Percentiles rank a stretch among this genome's conserved stretches.
phyloP scores from a whole-genome alignment of 2,329 filamentous ascomycete species.

The Exophiala alcalophila region DNA sequence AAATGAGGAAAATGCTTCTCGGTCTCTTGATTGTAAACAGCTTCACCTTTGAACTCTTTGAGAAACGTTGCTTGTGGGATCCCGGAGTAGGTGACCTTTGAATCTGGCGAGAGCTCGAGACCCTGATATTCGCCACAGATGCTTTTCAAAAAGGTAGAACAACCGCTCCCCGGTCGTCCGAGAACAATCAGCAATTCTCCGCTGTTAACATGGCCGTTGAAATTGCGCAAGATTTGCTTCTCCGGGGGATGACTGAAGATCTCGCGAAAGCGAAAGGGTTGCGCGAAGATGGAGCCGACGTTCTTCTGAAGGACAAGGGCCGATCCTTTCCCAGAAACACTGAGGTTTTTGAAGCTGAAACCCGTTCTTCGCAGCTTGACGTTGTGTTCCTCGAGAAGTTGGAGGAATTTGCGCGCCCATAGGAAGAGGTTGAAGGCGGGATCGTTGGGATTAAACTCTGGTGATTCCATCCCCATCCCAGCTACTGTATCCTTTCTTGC shows the following conservation, averaged over 20 bases:
- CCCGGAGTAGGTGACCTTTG: slow-evolving; percentile 77
- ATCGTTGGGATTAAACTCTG: slow-evolving; percentile 23
- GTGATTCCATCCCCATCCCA: slow-evolving; percentile 21
- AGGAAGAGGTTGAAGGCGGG: slow-evolving; percentile 26
- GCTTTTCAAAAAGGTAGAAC: slow-evolving; percentile 78
- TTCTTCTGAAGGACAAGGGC: slow-evolving; percentile 68
- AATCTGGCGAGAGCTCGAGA: slow-evolving; percentile 65
- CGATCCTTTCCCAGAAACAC: slow-evolving; percentile 61
- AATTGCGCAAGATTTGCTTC: slow-evolving; percentile 56
- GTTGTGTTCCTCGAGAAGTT: slow-evolving; percentile 20
- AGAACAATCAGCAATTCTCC: slow-evolving; percentile 64
- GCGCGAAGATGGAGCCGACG: slow-evolving; percentile 57
- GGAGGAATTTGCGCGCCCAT: slow-evolving; percentile 24
- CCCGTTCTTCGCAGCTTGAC: slow-evolving; percentile 38
- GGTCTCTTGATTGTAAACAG: slow-evolving; percentile 56
- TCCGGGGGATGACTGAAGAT: slow-evolving; percentile 52
- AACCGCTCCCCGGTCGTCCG: slow-evolving; percentile 66
- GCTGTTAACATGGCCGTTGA: slow-evolving; percentile 51
- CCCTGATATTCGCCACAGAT: slow-evolving; percentile 81
- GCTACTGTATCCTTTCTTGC: slow-evolving; percentile 24
- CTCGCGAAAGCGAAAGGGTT: slow-evolving; percentile 58
- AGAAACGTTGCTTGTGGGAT: slow-evolving; percentile 56
- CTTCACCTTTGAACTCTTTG: slow-evolving; percentile 45
- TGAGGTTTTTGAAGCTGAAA: slow-evolving; percentile 63
- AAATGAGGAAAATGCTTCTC: slow-evolving; percentile 53